These are phyloP conservation scores for Leishmania major DNA, from an alignment of 208 protist genomes.

Conservation along the genomic window DNA sequence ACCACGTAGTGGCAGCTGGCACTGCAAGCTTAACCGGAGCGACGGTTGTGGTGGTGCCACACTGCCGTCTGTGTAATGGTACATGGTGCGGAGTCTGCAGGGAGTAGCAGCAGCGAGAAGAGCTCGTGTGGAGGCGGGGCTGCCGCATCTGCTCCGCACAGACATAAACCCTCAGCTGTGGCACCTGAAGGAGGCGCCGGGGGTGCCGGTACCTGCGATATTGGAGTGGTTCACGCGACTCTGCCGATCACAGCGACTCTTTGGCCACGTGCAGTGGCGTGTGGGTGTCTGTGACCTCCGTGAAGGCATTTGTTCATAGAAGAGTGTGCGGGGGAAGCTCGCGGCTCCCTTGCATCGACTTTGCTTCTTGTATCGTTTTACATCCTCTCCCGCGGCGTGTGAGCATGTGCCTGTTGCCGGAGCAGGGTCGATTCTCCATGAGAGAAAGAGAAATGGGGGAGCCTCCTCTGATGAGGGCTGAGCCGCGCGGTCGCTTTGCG, in stretches of 20 bases:
- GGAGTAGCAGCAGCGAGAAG: not conserved
- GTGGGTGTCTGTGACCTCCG: not conserved
- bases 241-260: not conserved
- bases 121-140: not conserved
- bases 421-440: not conserved
- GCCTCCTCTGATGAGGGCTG: not conserved
- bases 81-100: not conserved
- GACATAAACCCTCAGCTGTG: not conserved
- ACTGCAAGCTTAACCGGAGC: not conserved
- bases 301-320: not conserved
- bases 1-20: not conserved
- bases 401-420: not conserved
- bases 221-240: not conserved
- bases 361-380: too few species aligned
- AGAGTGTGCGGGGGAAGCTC: too few species aligned
- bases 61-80: not conserved
- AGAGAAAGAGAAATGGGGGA: not conserved
- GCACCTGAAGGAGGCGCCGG: not conserved
- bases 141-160: not conserved
- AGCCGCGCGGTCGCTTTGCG: not conserved
- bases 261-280: not conserved
- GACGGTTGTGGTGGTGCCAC: not conserved
- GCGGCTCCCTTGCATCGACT: too few species aligned
- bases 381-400: too few species aligned
- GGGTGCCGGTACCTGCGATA: not conserved